Evolutionary conservation across 768 basidiomycete species (phyloP), one percentile per base, ranked within the genome.

Genomic region (Mycena vitilis): DNA sequence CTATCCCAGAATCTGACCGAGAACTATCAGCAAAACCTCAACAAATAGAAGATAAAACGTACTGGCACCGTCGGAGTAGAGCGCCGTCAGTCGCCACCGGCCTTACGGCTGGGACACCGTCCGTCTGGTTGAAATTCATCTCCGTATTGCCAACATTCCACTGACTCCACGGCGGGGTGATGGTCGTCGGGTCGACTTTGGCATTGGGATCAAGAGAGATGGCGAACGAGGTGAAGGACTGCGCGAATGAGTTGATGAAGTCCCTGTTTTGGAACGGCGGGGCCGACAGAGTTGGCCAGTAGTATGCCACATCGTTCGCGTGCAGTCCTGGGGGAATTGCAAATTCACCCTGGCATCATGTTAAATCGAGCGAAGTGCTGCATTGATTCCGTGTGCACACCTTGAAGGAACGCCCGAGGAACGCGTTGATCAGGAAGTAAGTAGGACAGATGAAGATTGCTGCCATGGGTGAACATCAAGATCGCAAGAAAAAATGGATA

Each of bases 371-470:
- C 20, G 44, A 45, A 45, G 30, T 11, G 23, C 6, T 13, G 30
- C 51, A 34, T 15, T 44, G 22, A 40, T 2, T 42, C 49, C 12
- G 11, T 22, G 40, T 20, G n/a, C n/a, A n/a, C n/a, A 80, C 81
- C 75, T 81, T 82, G 72, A 74, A 82, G 0, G 78, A 72, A 22
- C 62, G 70, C n/a, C 75, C 74, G 2, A 37, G n/a, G 63, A 81
- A 82, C 6, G 81, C 64, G 7, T 65, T 36, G 16, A 81, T 72
- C 44, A 81, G 16, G 49, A 68, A 76, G 51, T 81, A 79, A 0
- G 79, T 75, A 2, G 80, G 82, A 54, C 82, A 82, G 16, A 78
- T 69, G 62, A 82, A 75, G 22, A 80, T 79, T 0, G 80, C 81
- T 82, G 55, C 22, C 36, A 4, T 16, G 18, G 37, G 20, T 37